Base-by-base conservation (phyloP, 768 basidiomycete genomes). In the Rhodocollybia butyracea region DNA sequence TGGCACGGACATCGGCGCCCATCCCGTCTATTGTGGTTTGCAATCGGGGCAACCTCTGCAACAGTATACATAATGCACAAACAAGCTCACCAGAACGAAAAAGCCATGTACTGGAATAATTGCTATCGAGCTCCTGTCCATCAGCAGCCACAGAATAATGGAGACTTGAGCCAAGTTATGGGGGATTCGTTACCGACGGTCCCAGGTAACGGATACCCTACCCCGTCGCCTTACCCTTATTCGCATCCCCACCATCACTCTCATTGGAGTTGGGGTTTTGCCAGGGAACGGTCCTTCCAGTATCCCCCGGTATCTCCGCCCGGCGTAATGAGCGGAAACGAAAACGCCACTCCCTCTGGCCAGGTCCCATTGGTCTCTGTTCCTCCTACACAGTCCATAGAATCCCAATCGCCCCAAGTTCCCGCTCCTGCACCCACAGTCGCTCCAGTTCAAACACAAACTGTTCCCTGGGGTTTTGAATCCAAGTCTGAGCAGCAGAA, bases 11-110 rank as follows among this genome's bases (percentile, higher is more conserved):
- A 46, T 32, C 43, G 53, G 42, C 13, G 77, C 5, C 80, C 81
- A n/a, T 80, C 80, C 41, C 84, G 88, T 59, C 39, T 87, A 52
- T 29, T 89, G 65, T 89, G 88, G 88, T 87, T 89, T 74, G 8
- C 77, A 61, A 19, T 88, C 59, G 88, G 88, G 57, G 85, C 82
- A 64, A 69, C 67, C 52, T 68, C 69, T 48, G 76, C 74, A 38
- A 70, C 69, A n/a, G 66, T 67, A 41, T 74, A 66, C 70, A 66
- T 73, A 12, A 76, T 74, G 65, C 74, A 73, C 59, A 75, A 76
- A 36, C 73, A 76, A 36, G 68, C 64, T 15, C 21, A 42, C 17
- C 70, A 72, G 22, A 61, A 63, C 59, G 64, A 64, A 22, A 59
- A 59, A 59, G 38, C 56, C 58, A 42, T 61, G 51, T 8, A 19